Conservation (phyloP, 192 early-diverging fungal species). For the Jimgerdemannia lactiflua region DNA sequence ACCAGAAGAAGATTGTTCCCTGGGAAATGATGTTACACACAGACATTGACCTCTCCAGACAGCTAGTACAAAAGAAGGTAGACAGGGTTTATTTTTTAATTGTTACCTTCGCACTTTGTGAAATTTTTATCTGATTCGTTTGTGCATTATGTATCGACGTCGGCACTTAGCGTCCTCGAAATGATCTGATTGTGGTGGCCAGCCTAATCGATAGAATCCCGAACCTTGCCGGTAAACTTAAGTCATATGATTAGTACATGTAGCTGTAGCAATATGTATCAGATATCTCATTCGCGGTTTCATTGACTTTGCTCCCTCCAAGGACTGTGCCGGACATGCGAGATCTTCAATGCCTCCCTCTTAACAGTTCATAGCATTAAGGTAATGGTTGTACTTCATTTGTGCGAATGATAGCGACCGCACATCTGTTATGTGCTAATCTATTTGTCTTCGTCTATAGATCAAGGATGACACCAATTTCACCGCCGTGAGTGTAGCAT, state of each 20-base stretch:
- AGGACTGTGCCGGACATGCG: slow-evolving; percentile 47
- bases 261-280: neutral
- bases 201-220: slow-evolving; percentile 50
- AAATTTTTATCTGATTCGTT: too few species aligned
- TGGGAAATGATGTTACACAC: slow-evolving; percentile 23
- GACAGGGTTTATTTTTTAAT: too few species aligned
- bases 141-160: too few species aligned
- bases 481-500: slow-evolving; percentile 44
- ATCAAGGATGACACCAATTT: slow-evolving; percentile 51
- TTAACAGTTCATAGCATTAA: slow-evolving; percentile 40
- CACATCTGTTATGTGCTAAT: neutral
- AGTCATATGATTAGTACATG: slow-evolving; percentile 8
- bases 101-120: too few species aligned
- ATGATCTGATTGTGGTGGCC: slow-evolving; percentile 57
- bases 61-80: too few species aligned
- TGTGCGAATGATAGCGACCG: neutral
- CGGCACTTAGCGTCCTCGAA: slow-evolving; percentile 31
- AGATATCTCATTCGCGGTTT: too few species aligned
- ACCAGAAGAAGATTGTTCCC: slow-evolving; percentile 60
- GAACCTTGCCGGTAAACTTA: slow-evolving; percentile 46
- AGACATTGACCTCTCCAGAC: too few species aligned
- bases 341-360: slow-evolving; percentile 59
- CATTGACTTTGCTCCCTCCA: neutral
- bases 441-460: neutral
- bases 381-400: slow-evolving; percentile 7